A percentile compares a stretch with the other conserved stretches of the same genome.
phyloP scores from a whole-genome alignment of 2,329 filamentous ascomycete genomes.

The Colletotrichum sp. region DNA sequence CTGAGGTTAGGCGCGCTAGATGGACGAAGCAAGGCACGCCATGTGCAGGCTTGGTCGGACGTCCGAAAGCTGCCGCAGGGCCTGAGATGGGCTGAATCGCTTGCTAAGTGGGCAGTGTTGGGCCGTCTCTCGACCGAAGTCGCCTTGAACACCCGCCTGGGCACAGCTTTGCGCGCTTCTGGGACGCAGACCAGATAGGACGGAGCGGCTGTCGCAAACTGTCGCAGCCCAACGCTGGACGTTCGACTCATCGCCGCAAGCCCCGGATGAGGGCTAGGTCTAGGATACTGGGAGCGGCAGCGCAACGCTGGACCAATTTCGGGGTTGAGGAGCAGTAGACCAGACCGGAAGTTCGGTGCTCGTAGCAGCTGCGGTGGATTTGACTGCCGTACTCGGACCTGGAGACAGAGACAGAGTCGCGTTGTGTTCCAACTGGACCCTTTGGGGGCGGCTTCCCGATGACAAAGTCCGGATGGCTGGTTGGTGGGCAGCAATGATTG shows the following conservation, averaged over 20 bases:
- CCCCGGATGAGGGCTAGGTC: not conserved
- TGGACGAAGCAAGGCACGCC: constrained; percentile 12
- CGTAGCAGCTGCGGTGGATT: not conserved
- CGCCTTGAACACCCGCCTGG: not conserved
- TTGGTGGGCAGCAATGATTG: not conserved
- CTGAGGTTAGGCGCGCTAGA: constrained; percentile 9
- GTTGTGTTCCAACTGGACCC: constrained; percentile 6
- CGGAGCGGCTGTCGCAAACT: not conserved
- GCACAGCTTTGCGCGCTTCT: not conserved
- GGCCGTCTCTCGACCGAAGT: not conserved
- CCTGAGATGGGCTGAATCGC: not conserved
- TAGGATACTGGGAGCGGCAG: not conserved
- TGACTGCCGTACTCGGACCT: constrained; percentile 1
- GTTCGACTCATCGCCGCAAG: not conserved
- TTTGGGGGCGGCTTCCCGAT: not conserved
- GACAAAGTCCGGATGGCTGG: constrained; percentile 1
- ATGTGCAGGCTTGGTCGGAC: constrained; percentile 19
- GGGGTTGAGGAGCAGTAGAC: not conserved
- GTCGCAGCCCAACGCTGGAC: not conserved
- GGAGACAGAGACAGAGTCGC: not conserved
- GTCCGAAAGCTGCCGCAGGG: constrained; percentile 14
- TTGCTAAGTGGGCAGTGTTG: not conserved
- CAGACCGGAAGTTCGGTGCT: not conserved
- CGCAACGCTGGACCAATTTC: not conserved
- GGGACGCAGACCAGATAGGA: not conserved